These are phyloP conservation scores for Striga asiatica DNA, from an alignment of 257 asterid genomes.

Conservation along the genomic window DNA sequence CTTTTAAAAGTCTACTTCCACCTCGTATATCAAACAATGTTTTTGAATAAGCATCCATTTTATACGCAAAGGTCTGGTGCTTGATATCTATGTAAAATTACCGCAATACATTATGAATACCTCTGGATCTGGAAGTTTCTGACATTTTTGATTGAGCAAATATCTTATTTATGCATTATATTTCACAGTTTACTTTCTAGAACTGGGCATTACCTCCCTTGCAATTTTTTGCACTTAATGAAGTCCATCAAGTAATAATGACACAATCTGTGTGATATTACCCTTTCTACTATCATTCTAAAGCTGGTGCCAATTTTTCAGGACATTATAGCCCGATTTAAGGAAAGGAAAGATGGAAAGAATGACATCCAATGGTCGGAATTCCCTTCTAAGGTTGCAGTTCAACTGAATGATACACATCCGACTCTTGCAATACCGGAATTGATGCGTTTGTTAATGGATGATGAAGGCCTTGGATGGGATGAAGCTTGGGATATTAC, in stretches of 20 bases:
- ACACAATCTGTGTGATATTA: constrained; percentile 2
- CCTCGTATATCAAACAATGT: neutral
- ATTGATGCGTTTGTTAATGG: constrained; percentile 94
- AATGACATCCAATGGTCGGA: constrained; percentile 58
- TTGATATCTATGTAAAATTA: neutral
- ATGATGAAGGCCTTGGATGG: constrained; percentile 92
- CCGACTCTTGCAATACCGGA: constrained; percentile 97
- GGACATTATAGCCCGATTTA: constrained; percentile 88
- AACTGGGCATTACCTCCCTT: neutral
- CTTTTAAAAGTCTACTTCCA: neutral
- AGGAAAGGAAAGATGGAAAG: constrained; percentile 55
- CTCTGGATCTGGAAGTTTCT: neutral
- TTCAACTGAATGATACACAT: constrained; percentile 96
- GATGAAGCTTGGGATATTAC: constrained; percentile 97
- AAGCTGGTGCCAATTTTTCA: constrained; percentile 21
- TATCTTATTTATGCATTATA: neutral
- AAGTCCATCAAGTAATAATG: constrained; percentile 5
- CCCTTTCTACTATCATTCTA: constrained; percentile 8
- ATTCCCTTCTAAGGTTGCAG: constrained; percentile 88
- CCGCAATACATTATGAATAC: neutral
- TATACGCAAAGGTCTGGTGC: neutral
- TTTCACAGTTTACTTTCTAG: neutral
- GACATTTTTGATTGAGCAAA: constrained; percentile 1
- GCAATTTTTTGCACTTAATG: neutral
- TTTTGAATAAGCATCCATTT: neutral